phyloP scores from a whole-genome alignment of 2,329 filamentous ascomycete species.

The Stachybotrys echinatus region DNA sequence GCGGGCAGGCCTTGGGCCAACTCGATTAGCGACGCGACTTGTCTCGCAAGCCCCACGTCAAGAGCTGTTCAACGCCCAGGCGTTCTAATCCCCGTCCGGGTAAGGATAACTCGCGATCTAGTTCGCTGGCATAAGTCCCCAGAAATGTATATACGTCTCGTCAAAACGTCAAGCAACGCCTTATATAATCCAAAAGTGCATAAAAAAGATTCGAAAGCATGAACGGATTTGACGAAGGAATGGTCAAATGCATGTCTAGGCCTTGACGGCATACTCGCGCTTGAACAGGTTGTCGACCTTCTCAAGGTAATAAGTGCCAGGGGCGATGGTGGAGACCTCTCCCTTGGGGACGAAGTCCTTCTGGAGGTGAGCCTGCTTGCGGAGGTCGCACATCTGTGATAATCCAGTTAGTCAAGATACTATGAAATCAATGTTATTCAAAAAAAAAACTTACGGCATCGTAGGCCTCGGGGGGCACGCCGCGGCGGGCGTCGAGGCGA shows the following conservation, averaged over 20 bases:
- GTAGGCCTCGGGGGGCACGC: constrained; percentile 66
- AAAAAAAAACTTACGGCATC: constrained; percentile 54
- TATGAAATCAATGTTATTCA: not conserved
- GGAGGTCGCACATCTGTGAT: constrained; percentile 67
- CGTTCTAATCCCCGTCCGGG: not conserved
- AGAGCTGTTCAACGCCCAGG: not conserved
- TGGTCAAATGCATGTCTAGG: constrained; percentile 37
- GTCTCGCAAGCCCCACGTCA: not conserved
- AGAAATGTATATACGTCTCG: not conserved
- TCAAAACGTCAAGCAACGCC: not conserved
- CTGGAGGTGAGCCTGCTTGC: constrained; percentile 78
- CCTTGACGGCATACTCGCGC: constrained; percentile 71
- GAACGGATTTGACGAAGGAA: not conserved
- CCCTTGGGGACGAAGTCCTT: constrained; percentile 72
- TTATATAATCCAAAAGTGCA: not conserved
- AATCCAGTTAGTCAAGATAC: constrained; percentile 13
- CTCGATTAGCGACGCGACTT: not conserved
- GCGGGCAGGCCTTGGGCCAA: not conserved
- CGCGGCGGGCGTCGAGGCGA: constrained; percentile 59
- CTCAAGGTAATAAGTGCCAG: constrained; percentile 72
- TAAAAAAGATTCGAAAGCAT: not conserved
- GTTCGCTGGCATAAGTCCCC: not conserved
- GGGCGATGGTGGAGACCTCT: constrained; percentile 57
- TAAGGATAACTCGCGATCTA: not conserved
- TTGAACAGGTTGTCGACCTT: constrained; percentile 84